Conservation (phyloP, 371 early-diverging fungal genomes). For the Fennellomyces sp. region DNA sequence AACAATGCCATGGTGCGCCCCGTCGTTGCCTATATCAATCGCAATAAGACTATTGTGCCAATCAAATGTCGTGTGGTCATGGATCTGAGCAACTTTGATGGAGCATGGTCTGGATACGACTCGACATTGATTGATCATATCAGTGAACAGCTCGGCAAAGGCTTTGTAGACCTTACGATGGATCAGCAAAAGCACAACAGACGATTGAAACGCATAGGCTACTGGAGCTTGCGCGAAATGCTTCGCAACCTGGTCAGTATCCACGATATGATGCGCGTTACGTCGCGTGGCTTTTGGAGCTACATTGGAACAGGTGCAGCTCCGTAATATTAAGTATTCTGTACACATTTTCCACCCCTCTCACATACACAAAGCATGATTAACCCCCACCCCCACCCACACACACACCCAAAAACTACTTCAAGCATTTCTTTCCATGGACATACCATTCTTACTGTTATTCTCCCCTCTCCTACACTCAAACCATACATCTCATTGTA, state of each 20-base stretch:
- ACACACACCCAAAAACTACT: not conserved
- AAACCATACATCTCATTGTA: too few species aligned
- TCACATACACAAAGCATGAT: not conserved
- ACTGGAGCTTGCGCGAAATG: conserved; percentile 85
- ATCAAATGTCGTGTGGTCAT: conserved; percentile 80
- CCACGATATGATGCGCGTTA: conserved; percentile 84
- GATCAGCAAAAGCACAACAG: conserved; percentile 86
- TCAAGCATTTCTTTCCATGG: not conserved
- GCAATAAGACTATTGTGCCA: conserved; percentile 84
- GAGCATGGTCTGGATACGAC: conserved; percentile 90
- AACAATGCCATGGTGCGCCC: conserved; percentile 89
- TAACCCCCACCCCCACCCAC: not conserved
- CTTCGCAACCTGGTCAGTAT: conserved; percentile 71
- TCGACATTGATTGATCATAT: conserved; percentile 80
- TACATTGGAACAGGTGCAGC: conserved; percentile 39
- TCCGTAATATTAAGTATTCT: not conserved
- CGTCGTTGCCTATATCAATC: conserved; percentile 94
- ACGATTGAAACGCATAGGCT: conserved; percentile 85
- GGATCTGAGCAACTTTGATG: conserved; percentile 88
- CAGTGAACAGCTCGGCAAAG: conserved; percentile 82
- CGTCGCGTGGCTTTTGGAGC: conserved; percentile 75
- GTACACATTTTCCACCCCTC: not conserved
- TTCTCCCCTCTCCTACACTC: not conserved
- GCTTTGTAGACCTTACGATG: conserved; percentile 74
- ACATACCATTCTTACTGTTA: not conserved